Evolutionary conservation across 441 rosid species (phyloP).

Genomic region (Brassica balearica): DNA sequence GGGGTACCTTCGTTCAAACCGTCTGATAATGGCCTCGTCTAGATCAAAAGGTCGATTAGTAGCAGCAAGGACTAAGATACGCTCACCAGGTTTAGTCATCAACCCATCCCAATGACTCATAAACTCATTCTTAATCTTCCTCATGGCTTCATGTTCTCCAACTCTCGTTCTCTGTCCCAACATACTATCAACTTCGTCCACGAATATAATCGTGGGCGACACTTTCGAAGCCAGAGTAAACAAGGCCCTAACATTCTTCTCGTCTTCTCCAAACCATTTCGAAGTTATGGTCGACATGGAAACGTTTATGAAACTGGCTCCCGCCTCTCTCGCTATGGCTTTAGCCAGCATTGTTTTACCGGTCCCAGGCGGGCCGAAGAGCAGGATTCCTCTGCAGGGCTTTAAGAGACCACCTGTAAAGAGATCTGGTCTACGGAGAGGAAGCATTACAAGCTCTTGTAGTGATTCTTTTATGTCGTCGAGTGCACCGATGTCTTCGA

Average conservation of each 20-base stretch:
- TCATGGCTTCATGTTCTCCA: conserved; percentile 87
- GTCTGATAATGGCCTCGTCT: conserved; percentile 81
- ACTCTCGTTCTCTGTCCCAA: conserved; percentile 76
- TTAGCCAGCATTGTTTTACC: conserved; percentile 87
- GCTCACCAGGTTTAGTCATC: conserved; percentile 62
- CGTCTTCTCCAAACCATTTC: conserved; percentile 88
- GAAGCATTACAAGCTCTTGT: conserved; percentile 87
- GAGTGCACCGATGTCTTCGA: conserved; percentile 72
- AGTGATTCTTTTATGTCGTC: conserved; percentile 81
- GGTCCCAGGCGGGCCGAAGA: conserved; percentile 84
- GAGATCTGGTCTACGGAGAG: conserved; percentile 76
- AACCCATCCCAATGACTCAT: conserved; percentile 91
- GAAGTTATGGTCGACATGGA: conserved; percentile 85
- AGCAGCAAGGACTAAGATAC: conserved; percentile 80
- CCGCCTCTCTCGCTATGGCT: conserved; percentile 81
- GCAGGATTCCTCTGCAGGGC: conserved; percentile 80
- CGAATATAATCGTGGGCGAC: conserved; percentile 76
- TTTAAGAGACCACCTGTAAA: conserved; percentile 73
- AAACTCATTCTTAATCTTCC: conserved; percentile 85
- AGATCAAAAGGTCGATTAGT: conserved; percentile 87
- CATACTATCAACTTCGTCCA: conserved; percentile 90
- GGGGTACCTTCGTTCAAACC: conserved; percentile 71
- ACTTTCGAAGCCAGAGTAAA: conserved; percentile 80
- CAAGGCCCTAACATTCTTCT: conserved; percentile 78
- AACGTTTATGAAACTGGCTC: conserved; percentile 81